Evolutionary conservation across 352 stramenopile genomes (phyloP), one percentile per base, ranked within the genome.

Genomic region (Phytopythium oedochilum): DNA sequence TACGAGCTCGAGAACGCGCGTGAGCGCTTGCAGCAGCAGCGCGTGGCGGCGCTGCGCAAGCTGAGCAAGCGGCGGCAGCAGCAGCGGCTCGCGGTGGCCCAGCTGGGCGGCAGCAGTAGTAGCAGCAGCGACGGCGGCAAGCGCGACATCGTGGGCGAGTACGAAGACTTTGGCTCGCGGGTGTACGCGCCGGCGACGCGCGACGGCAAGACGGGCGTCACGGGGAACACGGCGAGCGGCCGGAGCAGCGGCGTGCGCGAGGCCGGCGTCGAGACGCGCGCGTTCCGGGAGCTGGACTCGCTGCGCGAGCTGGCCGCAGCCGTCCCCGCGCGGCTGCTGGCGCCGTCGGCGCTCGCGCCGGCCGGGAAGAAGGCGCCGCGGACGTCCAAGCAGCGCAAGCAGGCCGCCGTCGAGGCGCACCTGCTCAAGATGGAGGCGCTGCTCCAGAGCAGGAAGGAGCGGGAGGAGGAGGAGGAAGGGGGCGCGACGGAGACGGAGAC

Each of bases 71-170:
- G 88, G 50, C 71, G 92, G 11, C 76, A 85, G 51, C 68, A 83
- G 44, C 64, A 71, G 11, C 72, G 86, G 43, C 55, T 57, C 5
- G 58, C 59, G n/a, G 50, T 57, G 2, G 54, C 35, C 29, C 46
- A 38, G n/a, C 2, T 52, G 3, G 45, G 45, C 11, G 18, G n/a
- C 43, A 23, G 43, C 42, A 17, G 23, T 25, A 31, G 20, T 55
- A 38, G 59, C 50, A 53, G 59, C 58, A 47, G 58, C 42, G 60
- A 64, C 57, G 4, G 48, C 66, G 29, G 29, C 32, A 80, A 70
- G 48, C 77, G 88, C 39, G 91, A 97, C 60, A 94, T 98, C 57
- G 96, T 98, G 50, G 62, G 56, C 17, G 89, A 97, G 49, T 98
- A 97, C 64, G 67, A 67, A 11, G 76, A 94, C 63, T 96, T 89